Evolutionary conservation across 1,139 yeast genomes (phyloP), one percentile per base, ranked within the genome.

Genomic region (Protomyces arabidopsidicola): DNA sequence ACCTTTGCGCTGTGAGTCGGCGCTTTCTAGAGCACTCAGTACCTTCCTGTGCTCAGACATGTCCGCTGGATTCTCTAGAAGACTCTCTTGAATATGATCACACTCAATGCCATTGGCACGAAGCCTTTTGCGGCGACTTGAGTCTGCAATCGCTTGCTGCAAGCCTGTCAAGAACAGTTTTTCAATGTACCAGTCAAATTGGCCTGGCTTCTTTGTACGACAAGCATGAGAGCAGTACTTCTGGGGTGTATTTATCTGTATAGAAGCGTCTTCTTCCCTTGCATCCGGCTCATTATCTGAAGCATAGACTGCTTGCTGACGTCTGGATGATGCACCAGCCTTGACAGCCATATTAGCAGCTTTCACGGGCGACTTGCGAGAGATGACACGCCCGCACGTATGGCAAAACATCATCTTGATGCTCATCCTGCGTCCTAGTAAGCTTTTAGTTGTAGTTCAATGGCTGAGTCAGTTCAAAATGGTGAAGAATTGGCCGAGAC

Each of bases 221-320:
- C 62, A 58, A 8, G 55, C 12, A 10, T 45, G 31, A 6, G 62
- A 58, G 18, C 62, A 58, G 42, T 58, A 58, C 56, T 58, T 58
- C 31, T 58, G 62, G 12, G 39, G 45, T 45, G 55, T 16, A 9
- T 38, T 35, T 45, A 12, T 48, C 16, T 36, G 42, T n/a, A n/a
- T 14, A n/a, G 42, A 12, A 14, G 14, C 42, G 9, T 36, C 42
- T n/a, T 36, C 42, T 1, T n/a, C 14, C 1, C 9, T n/a, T 9
- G 42, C 3, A 9, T 36, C 16, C 6, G 4, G 31, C n/a, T 45
- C 50, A 4, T 38, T 14, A 16, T 38, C 42, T 38, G 42, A 38
- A 0, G 8, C 1, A 14, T 14, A 4, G 16, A 16, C n/a, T 14
- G 42, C 42, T 14, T 38, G n/a, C 42, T 38, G 42, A 10, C 48